Conservation (phyloP, 2,329 filamentous ascomycete species). For the Hypoxylon sp. region DNA sequence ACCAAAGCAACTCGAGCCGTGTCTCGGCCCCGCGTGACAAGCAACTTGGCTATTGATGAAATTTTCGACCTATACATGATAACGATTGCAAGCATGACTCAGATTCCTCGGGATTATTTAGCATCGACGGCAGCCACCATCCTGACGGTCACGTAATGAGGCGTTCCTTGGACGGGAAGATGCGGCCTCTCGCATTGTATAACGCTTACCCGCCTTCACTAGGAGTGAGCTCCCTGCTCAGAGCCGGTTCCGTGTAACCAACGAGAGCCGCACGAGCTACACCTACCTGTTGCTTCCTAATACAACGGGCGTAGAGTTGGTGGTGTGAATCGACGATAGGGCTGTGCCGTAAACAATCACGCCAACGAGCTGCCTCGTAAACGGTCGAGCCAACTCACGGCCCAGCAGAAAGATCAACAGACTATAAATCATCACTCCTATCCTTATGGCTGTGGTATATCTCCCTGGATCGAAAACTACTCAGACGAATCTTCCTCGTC, state of each 20-base stretch:
- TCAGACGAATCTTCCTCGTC: not conserved
- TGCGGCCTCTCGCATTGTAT: conserved; percentile 2
- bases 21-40: too few relatives aligned
- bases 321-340: conserved; percentile 4
- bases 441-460: not conserved
- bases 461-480: not conserved
- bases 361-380: not conserved
- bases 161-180: conserved; percentile 6
- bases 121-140: not conserved
- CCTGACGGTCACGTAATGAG: conserved; percentile 7
- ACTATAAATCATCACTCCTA: conserved; percentile 13
- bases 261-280: not conserved
- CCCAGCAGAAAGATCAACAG: not conserved
- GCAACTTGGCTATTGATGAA: too few relatives aligned
- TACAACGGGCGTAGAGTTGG: not conserved
- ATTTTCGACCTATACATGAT: not conserved
- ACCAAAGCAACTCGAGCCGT: too few relatives aligned
- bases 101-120: not conserved
- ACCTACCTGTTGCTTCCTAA: conserved; percentile 1
- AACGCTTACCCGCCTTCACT: not conserved
- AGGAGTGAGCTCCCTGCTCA: not conserved
- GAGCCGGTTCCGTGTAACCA: conserved; percentile 6
- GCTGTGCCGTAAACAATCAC: not conserved
- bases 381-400: not conserved
- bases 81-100: not conserved